Evolutionary conservation across 2,329 filamentous ascomycete genomes (phyloP), one percentile per base, ranked within the genome.

Genomic region (Cryphonectria radicalis): DNA sequence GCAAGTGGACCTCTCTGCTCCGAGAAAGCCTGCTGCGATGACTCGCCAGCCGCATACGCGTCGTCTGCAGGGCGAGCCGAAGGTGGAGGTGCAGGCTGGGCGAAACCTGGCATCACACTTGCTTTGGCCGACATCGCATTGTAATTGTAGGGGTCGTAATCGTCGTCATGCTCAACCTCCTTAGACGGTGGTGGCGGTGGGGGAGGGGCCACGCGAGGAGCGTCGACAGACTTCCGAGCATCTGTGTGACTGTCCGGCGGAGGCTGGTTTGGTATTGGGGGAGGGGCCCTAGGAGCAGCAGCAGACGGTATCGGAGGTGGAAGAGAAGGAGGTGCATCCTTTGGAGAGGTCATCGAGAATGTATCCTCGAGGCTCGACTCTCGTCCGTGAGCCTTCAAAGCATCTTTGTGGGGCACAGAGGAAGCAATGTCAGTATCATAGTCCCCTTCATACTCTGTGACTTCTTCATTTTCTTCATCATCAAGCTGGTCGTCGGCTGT

Each of bases 401-500:
- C 95, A 82, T 97, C 95, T 81, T 97, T 98, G 81, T 97, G 94
- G 70, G 93, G 93, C n/a, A 90, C 94, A 13, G 93, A 92, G n/a
- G 95, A 93, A 1, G 92, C 95, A 78, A 98, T 98, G 79, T 98
- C 96, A 8, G 96, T 98, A 76, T 98, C 96, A 79, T 98, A 98
- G 78, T 98, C 96, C 8, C 95, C 96, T 79, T 99, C 96, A 78
- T 98, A 98, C 78, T 98, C 95, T 0, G 94, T 97, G 46, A 94
- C 88, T 77, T 97, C 94, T 72, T 92, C 93, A 72, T 92, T 91
- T 37, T 91, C 91, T 37, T 91, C 91, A 43, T 90, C 90, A 43
- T 92, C 91, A 35, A 79, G 76, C 64, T 83, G 83, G 68, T 84
- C 85, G 74, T 91, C 89, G 64, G 84, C 82, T 1, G 90, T 91